Base-by-base conservation (phyloP, 164 flowering plant genomes). In the Sedum album region DNA sequence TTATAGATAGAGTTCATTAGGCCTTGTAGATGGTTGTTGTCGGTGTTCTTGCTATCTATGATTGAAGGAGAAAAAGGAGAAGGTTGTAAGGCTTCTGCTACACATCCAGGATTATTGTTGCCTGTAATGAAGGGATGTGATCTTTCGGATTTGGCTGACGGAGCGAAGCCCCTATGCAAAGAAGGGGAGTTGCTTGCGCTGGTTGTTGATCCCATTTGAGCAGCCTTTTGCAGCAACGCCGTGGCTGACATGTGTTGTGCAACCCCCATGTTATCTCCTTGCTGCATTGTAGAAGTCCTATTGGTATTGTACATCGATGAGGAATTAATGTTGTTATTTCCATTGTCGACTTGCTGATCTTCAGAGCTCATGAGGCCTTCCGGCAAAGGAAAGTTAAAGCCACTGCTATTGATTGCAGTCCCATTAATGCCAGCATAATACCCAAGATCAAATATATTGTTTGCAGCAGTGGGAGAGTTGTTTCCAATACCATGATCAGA, bases 231-330 rank as follows among this genome's bases (percentile, higher is more conserved):
- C 23, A 91, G 92, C 76, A 90, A 69, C 36, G 94, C 92, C 13
- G 97, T 92, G 1, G 98, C 96, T 11, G 96, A 88, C 93, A 88
- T 85, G 39, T 85, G 88, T 1, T 89, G 79, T 28, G 74, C 38
- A 3, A 72, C 62, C 63, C 5, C 79, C 79, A n/a, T 73, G 71
- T 60, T 28, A 57, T 28, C 62, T 4, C 20, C 62, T 28, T 57
- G 62, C 62, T 57, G 62, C 62, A 57, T 11, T 26, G 62, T 11
- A 4, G 31, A 57, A 57, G 18, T 28, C 33, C 33, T 57, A 57
- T 28, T 57, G 2, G 18, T 55, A 23, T 55, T 57, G 15, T 57
- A 57, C 20, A 57, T 57, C 7, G 62, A 57, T 26, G 62, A 57
- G 62, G 28, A 57, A 28, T 57, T 49, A n/a, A 49, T 49, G 57